A percentile compares a stretch with the other conserved stretches of the same genome.
Evolutionary conservation across 1,139 yeast species (phyloP).

Genomic region (Taiozyma sp.): DNA sequence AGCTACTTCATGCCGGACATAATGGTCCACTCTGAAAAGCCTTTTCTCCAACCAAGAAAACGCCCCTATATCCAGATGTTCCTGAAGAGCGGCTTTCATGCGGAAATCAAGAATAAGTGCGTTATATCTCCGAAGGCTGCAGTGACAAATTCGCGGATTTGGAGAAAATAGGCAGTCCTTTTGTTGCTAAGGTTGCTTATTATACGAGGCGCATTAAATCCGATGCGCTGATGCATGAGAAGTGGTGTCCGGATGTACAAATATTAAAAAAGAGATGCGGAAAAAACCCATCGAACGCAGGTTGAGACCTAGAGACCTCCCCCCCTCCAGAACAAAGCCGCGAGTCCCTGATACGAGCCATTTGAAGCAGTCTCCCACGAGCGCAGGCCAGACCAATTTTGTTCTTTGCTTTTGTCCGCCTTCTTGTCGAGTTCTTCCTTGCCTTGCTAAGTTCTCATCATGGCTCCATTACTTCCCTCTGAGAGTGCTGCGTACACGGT

Average conservation of each 20-base stretch:
- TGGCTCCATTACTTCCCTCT: slow-evolving; percentile 32
- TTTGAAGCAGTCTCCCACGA: neutral
- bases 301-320: neutral
- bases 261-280: neutral
- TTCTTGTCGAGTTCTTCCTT: neutral
- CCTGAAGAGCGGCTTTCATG: neutral
- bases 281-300: neutral
- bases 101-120: neutral
- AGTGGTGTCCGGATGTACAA: neutral
- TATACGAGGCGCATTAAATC: neutral
- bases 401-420: neutral
- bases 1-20: no score
- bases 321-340: neutral
- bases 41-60: no score
- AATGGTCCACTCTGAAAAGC: no score
- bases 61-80: no score
- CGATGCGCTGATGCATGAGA: neutral
- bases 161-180: no score
- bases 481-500: slow-evolving; percentile 27
- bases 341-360: neutral
- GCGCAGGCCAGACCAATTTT: neutral
- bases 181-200: neutral
- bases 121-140: neutral
- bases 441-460: slow-evolving; percentile 6
- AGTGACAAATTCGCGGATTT: neutral